phyloP scores from a whole-genome alignment of 2,329 filamentous ascomycete genomes.

The Scleromitrula shiraiana region DNA sequence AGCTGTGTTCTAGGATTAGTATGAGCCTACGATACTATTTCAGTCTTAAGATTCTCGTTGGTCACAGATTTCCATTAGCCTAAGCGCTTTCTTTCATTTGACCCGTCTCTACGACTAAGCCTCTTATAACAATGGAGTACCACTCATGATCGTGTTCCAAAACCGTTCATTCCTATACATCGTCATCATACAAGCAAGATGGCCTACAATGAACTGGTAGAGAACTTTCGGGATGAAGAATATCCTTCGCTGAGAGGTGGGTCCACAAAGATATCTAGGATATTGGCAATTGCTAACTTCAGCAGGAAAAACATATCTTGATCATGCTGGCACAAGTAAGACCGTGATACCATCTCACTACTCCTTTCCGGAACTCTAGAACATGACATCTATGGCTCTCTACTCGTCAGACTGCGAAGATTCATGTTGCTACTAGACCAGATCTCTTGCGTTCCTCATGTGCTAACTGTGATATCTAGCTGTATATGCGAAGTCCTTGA shows the following conservation, averaged over 20 bases:
- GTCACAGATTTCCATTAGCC: slow-evolving; percentile 7
- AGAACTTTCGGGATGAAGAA: slow-evolving; percentile 48
- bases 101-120: neutral
- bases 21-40: no score
- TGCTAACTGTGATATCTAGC: slow-evolving; percentile 31
- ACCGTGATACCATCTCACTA: slow-evolving; percentile 1
- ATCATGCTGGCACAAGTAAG: slow-evolving; percentile 73
- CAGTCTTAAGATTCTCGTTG: no score
- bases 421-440: neutral
- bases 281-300: slow-evolving; percentile 3
- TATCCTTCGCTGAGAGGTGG: slow-evolving; percentile 62
- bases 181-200: slow-evolving; percentile 5
- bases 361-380: neutral
- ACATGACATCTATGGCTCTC: neutral
- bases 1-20: neutral
- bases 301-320: slow-evolving; percentile 71
- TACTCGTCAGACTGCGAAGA: neutral
- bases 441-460: neutral
- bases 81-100: slow-evolving; percentile 3
- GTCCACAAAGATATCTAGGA: slow-evolving; percentile 4
- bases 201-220: slow-evolving; percentile 50
- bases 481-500: slow-evolving; percentile 66
- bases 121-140: neutral
- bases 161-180: neutral
- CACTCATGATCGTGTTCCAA: neutral